Percentiles rank a stretch among this genome's conserved stretches.
These are phyloP conservation scores for Setomelanomma holmii DNA, from an alignment of 2,329 filamentous ascomycete genomes.

Conservation along the genomic window DNA sequence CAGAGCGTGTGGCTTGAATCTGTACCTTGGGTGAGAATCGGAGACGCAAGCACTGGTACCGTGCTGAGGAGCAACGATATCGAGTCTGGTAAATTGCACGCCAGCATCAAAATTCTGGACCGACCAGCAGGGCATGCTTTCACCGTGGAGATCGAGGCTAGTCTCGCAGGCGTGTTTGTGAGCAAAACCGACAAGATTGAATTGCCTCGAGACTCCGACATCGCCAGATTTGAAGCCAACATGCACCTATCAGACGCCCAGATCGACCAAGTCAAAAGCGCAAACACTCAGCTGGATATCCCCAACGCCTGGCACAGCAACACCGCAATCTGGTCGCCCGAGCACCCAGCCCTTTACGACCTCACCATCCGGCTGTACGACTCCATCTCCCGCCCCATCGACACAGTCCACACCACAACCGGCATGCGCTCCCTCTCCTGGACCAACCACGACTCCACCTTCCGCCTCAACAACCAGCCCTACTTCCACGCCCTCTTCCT, in stretches of 20 bases:
- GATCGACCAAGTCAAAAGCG: conserved; percentile 37
- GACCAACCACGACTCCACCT: conserved; percentile 60
- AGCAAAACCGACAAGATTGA: conserved; percentile 52
- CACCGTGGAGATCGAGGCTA: conserved; percentile 62
- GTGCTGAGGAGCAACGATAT: conserved; percentile 64
- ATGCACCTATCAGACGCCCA: conserved; percentile 58
- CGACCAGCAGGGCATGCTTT: conserved; percentile 57
- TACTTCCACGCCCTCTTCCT: conserved; percentile 67
- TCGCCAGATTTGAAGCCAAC: conserved; percentile 56
- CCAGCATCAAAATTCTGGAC: conserved; percentile 59
- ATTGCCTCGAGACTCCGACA: conserved; percentile 59
- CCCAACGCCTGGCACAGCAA: conserved; percentile 58
- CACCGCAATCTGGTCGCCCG: conserved; percentile 69
- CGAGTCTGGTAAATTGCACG: conserved; percentile 58
- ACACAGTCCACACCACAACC: conserved; percentile 65
- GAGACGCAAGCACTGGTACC: conserved; percentile 65
- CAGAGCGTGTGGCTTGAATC: conserved; percentile 65
- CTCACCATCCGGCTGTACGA: conserved; percentile 62
- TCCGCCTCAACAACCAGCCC: conserved; percentile 65
- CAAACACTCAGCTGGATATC: conserved; percentile 48
- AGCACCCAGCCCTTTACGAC: conserved; percentile 64
- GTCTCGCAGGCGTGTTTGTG: conserved; percentile 58
- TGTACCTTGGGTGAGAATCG: conserved; percentile 61
- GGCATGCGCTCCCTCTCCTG: conserved; percentile 69
- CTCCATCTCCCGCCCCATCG: conserved; percentile 51